Percentiles rank a stretch among this genome's conserved stretches.
Evolutionary conservation across 257 asterid genomes (phyloP).

Genomic region (Solanum sejunctum): DNA sequence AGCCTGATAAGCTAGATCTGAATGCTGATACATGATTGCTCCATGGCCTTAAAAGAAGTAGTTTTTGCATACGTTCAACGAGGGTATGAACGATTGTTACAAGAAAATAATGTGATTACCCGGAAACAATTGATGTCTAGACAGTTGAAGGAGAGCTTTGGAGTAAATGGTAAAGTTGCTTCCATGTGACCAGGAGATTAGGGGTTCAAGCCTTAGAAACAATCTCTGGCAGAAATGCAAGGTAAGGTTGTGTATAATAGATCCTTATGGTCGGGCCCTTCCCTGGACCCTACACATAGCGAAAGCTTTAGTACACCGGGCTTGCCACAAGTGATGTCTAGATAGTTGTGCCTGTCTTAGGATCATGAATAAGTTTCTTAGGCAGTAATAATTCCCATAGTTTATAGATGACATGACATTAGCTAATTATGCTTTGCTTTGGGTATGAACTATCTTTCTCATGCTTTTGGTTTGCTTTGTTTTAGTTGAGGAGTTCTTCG

Average conservation of each 20-base stretch:
- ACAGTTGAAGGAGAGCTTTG: not conserved
- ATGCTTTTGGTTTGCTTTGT: slow-evolving; percentile 2
- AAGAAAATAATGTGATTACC: not conserved
- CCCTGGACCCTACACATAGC: too few relatives aligned
- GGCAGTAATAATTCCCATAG: not conserved
- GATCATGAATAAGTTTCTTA: not conserved
- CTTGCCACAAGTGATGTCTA: not conserved
- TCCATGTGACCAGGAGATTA: too few relatives aligned
- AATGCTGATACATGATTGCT: not conserved
- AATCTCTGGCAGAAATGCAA: too few relatives aligned
- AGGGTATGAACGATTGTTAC: not conserved
- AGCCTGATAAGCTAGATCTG: not conserved
- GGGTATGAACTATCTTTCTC: not conserved
- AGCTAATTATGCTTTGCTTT: not conserved
- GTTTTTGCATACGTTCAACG: not conserved
- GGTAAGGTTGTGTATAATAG: too few relatives aligned
- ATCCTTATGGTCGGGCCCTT: too few relatives aligned
- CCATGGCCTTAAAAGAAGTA: not conserved
- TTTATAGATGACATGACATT: not conserved
- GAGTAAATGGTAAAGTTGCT: too few relatives aligned
- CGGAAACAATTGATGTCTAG: not conserved
- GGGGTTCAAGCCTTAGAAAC: too few relatives aligned
- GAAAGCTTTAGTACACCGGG: too few relatives aligned
- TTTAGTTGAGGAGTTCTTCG: slow-evolving; percentile 92
- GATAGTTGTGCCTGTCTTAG: not conserved